These are phyloP conservation scores for Triangularia verruculosa DNA, from an alignment of 2,329 filamentous ascomycete genomes.

Conservation along the genomic window DNA sequence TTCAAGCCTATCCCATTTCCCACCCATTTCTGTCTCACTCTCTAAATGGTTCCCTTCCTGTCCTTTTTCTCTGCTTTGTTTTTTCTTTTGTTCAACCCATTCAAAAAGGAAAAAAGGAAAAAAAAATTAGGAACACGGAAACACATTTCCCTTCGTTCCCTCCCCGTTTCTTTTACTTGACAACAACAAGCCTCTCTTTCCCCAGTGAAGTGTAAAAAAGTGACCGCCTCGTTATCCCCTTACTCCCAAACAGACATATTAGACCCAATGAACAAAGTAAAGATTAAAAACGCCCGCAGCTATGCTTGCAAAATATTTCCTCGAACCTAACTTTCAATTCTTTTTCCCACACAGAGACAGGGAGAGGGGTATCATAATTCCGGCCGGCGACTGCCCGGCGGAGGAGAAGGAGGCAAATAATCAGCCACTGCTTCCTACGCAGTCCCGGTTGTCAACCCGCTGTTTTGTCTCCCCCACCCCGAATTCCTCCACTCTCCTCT, in stretches of 20 bases:
- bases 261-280: constrained; percentile 4
- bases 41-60: background rate
- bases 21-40: background rate
- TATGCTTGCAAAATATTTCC: constrained; percentile 2
- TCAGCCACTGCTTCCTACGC: constrained; percentile 28
- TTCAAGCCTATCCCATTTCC: background rate
- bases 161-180: background rate
- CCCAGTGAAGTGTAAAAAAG: background rate
- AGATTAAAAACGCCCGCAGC: constrained; percentile 12
- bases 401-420: constrained; percentile 4
- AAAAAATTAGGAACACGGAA: background rate
- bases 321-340: background rate
- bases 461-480: constrained; percentile 50
- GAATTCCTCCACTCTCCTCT: constrained; percentile 56
- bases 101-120: background rate
- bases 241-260: background rate
- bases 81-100: background rate
- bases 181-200: background rate
- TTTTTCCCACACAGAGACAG: background rate
- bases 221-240: background rate
- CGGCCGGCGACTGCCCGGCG: background rate
- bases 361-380: constrained; percentile 2
- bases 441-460: constrained; percentile 48
- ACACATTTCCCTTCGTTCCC: background rate
- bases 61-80: background rate